Evolutionary conservation across 345 rosid genomes (phyloP).

Genomic region (Jatropha curcas): DNA sequence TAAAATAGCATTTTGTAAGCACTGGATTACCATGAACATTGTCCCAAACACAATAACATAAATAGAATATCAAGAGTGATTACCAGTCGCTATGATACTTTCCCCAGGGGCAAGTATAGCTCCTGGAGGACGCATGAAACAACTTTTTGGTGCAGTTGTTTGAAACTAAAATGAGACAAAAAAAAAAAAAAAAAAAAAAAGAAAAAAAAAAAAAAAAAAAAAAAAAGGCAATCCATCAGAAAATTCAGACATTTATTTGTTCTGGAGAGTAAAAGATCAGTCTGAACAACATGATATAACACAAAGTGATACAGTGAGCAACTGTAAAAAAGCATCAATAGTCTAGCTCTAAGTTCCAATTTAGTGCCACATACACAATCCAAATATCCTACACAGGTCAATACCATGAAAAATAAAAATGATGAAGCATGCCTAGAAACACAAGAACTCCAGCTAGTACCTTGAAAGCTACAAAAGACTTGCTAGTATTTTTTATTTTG

Average conservation of each 20-base stretch:
- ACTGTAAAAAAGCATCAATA: background rate
- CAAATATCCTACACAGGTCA: background rate
- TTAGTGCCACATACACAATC: background rate
- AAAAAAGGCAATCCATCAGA: constrained; percentile 3
- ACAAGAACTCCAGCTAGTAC: constrained; percentile 32
- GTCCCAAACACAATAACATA: background rate
- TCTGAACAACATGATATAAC: background rate
- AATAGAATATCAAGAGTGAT: constrained; percentile 7
- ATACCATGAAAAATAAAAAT: constrained; percentile 6
- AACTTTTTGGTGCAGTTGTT: constrained; percentile 98
- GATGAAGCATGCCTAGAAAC: background rate
- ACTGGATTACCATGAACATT: background rate
- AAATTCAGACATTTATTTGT: background rate
- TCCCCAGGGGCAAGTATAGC: constrained; percentile 95
- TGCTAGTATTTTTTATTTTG: constrained; percentile 90
- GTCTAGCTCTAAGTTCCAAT: background rate
- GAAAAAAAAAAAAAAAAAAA: constrained; percentile 13
- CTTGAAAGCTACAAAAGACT: constrained; percentile 92
- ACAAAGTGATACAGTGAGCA: background rate
- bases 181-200: constrained; percentile 11
- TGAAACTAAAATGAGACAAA: constrained; percentile 62
- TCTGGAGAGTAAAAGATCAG: background rate
- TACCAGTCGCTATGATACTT: constrained; percentile 88
- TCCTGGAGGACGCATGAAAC: constrained; percentile 99
- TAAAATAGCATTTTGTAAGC: constrained; percentile 20